phyloP scores from a whole-genome alignment of 495 filamentous ascomycete species.

The Penicillium alfredii region DNA sequence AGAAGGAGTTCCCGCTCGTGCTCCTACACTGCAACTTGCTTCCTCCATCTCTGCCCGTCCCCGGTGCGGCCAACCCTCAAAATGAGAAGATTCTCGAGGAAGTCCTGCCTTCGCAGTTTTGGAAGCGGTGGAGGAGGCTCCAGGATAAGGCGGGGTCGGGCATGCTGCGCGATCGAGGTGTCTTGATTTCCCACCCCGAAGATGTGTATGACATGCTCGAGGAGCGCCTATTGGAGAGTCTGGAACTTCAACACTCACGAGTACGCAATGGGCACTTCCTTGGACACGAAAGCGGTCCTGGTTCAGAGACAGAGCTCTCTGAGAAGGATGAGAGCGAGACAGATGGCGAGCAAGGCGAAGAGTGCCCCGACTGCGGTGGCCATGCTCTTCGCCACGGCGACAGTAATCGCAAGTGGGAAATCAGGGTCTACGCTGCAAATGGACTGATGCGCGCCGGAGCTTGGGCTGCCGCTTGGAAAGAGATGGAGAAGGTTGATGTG shows the following conservation, averaged over 20 bases:
- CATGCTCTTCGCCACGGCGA: conserved; percentile 45
- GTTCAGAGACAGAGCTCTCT: conserved; percentile 33
- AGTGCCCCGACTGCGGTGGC: conserved; percentile 57
- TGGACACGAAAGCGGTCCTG: conserved; percentile 27
- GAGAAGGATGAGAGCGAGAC: conserved; percentile 28
- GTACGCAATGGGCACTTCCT: conserved; percentile 74
- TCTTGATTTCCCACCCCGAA: conserved; percentile 82
- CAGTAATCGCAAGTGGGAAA: conserved; percentile 60
- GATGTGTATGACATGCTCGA: conserved; percentile 90
- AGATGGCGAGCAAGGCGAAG: conserved; percentile 37
- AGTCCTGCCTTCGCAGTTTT: conserved; percentile 52
- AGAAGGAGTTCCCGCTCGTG: conserved; percentile 70
- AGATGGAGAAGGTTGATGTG: conserved; percentile 96
- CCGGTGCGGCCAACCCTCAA: conserved; percentile 39
- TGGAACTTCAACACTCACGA: conserved; percentile 69
- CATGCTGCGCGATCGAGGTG: conserved; percentile 68
- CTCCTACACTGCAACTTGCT: conserved; percentile 83
- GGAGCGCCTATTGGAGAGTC: conserved; percentile 79
- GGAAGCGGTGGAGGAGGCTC: conserved; percentile 67
- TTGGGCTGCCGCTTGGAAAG: conserved; percentile 89
- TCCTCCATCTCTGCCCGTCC: conserved; percentile 63
- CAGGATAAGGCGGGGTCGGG: conserved; percentile 69
- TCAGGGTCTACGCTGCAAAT: conserved; percentile 89
- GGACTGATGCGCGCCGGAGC: conserved; percentile 87
- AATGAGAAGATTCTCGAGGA: conserved; percentile 49